Evolutionary conservation across 1,284 basidiomycete genomes (phyloP).

Genomic region (Melampsora americana): DNA sequence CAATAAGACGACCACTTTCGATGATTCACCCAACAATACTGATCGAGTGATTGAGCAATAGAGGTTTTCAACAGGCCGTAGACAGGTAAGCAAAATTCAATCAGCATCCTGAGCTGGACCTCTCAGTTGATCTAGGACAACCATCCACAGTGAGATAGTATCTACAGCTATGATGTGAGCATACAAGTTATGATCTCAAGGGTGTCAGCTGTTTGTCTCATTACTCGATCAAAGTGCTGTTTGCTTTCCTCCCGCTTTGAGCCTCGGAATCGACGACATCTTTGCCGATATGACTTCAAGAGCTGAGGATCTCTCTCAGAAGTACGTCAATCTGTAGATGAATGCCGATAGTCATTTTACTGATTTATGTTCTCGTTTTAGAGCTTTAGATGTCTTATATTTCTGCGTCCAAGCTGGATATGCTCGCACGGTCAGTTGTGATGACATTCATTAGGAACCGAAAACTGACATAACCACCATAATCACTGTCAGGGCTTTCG

Average conservation of each 20-base stretch:
- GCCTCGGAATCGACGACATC: slow-evolving; percentile 19
- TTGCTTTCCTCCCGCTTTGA: slow-evolving; percentile 20
- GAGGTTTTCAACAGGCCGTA: slow-evolving; percentile 8
- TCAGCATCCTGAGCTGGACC: no score
- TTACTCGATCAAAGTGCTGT: slow-evolving; percentile 15
- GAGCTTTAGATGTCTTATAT: slow-evolving; percentile 23
- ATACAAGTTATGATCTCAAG: no score
- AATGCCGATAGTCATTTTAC: not conserved
- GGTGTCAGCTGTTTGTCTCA: no score
- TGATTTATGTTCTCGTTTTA: not conserved
- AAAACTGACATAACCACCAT: not conserved
- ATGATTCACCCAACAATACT: not conserved
- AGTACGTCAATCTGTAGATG: slow-evolving; percentile 3
- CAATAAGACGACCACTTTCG: no score
- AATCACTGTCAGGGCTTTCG: slow-evolving; percentile 8
- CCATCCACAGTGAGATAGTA: slow-evolving; percentile 8
- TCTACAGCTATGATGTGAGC: slow-evolving; percentile 26
- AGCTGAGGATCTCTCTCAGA: slow-evolving; percentile 22
- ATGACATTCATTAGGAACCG: not conserved
- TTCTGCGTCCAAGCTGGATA: slow-evolving; percentile 11
- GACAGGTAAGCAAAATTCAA: not conserved
- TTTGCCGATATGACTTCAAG: slow-evolving; percentile 35
- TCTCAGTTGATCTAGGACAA: no score
- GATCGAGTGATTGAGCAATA: not conserved
- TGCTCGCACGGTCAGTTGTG: slow-evolving; percentile 10